phyloP scores from a whole-genome alignment of 73 alveolate genomes.

The Durusdinium trenchii region DNA sequence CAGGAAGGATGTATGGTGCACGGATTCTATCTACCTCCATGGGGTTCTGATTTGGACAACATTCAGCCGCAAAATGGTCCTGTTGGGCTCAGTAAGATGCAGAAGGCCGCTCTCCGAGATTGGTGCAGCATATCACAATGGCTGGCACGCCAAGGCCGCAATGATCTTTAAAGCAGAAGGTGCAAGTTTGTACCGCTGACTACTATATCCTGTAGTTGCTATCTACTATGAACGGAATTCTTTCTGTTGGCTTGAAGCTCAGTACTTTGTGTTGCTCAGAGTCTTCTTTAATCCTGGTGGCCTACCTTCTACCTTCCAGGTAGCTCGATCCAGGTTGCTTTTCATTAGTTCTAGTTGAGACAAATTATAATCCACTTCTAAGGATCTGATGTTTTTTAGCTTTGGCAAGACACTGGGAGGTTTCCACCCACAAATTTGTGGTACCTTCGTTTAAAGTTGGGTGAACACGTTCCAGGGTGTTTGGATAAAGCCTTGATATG shows the following conservation, averaged over 20 bases:
- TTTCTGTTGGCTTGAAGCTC: background rate
- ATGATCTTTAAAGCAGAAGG: background rate
- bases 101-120: constrained; percentile 69
- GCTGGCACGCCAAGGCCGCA: constrained; percentile 63
- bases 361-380: background rate
- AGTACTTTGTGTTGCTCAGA: background rate
- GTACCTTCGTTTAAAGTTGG: background rate
- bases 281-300: background rate
- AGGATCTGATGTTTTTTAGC: background rate
- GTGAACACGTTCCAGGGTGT: background rate
- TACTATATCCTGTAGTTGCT: background rate
- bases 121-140: constrained; percentile 57
- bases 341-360: no score
- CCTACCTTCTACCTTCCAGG: background rate
- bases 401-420: background rate
- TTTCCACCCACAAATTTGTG: background rate
- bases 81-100: constrained; percentile 43
- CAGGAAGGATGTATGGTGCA: constrained; percentile 66
- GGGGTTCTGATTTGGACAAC: background rate
- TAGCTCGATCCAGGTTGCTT: no score
- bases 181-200: background rate
- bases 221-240: background rate
- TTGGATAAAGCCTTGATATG: background rate
- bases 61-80: background rate
- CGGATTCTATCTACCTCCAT: constrained; percentile 84